Conservation (phyloP, 2,329 filamentous ascomycete genomes). For the Plectosphaerella plurivora region DNA sequence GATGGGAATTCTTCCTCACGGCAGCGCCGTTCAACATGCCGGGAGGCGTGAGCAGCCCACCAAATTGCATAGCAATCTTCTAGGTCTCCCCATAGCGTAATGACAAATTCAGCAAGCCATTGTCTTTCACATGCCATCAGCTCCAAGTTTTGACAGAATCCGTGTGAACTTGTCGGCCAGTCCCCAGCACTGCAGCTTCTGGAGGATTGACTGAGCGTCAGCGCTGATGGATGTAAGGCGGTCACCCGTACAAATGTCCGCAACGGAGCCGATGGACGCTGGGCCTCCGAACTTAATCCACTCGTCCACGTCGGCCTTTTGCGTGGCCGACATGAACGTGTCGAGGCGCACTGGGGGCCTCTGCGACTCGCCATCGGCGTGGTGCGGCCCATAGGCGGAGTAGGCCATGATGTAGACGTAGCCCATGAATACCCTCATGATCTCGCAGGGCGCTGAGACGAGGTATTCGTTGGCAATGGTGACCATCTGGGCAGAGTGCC, state of each 20-base stretch:
- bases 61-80: slow-evolving; percentile 38
- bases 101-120: background rate
- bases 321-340: slow-evolving; percentile 8
- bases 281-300: slow-evolving; percentile 20
- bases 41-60: slow-evolving; percentile 38
- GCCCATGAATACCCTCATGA: slow-evolving; percentile 25
- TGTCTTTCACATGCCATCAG: slow-evolving; percentile 20
- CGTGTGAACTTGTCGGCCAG: slow-evolving; percentile 22
- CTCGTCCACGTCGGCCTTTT: slow-evolving; percentile 6
- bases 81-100: slow-evolving; percentile 11
- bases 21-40: slow-evolving; percentile 43
- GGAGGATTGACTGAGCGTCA: slow-evolving; percentile 18
- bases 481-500: slow-evolving; percentile 24
- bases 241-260: slow-evolving; percentile 13
- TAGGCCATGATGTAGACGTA: slow-evolving; percentile 22
- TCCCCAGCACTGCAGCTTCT: slow-evolving; percentile 18
- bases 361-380: background rate
- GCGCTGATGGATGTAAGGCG: slow-evolving; percentile 13
- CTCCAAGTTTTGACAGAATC: slow-evolving; percentile 11
- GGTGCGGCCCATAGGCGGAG: slow-evolving; percentile 15
- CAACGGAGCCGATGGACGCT: slow-evolving; percentile 16
- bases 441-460: slow-evolving; percentile 23
- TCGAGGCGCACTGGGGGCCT: slow-evolving; percentile 13
- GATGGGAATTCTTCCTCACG: slow-evolving; percentile 46
- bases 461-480: slow-evolving; percentile 21